Evolutionary conservation across 1,284 basidiomycete genomes (phyloP), one percentile per base, ranked within the genome.

Genomic region (Pyrrhoderma lamaoense): DNA sequence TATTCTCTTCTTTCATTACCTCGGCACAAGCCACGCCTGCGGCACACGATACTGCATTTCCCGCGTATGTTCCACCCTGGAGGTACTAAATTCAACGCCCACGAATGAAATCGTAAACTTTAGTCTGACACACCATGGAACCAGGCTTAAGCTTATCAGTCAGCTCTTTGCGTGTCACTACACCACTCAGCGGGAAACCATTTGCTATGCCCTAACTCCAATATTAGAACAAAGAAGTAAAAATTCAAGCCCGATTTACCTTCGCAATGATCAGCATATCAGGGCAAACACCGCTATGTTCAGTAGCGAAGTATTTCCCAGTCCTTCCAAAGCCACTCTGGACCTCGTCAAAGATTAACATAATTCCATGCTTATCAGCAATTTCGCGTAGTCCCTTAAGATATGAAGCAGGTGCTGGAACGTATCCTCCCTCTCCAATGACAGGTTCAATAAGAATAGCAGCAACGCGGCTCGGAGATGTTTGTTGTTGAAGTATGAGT

Each of bases 401-500:
- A 73, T 88, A 98, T 22, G 80, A 77, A 1, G 80, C 62, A 0
- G 93, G 91, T 0, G 93, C 90, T 21, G 91, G 85, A 14, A 97
- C 88, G 69, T 98, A 98, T 2, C 94, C 94, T 44, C 89, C 93
- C 69, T 97, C 93, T 35, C 93, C 93, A 25, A 98, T 75, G 8
- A 97, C 85, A 47, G 94, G 89, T 71, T 98, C 94, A 50, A 98
- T 70, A 57, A 98, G 70, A 64, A 98, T 88, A 19, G 92, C 93
- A 3, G 94, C 93, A 0, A 93, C 95, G 64, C 96, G 93, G 9
- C 70, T 68, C 0, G 93, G 89, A 0, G 85, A 75, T 7, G 83
- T 86, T 67, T 95, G 91, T 66, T 96, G 93, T 48, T 80, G 72
- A 44, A 97, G 74, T 8, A 95, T 66, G 11, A 97, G 75, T 50